Evolutionary conservation across 768 basidiomycete genomes (phyloP).

Genomic region (Russula griseocarnosa): DNA sequence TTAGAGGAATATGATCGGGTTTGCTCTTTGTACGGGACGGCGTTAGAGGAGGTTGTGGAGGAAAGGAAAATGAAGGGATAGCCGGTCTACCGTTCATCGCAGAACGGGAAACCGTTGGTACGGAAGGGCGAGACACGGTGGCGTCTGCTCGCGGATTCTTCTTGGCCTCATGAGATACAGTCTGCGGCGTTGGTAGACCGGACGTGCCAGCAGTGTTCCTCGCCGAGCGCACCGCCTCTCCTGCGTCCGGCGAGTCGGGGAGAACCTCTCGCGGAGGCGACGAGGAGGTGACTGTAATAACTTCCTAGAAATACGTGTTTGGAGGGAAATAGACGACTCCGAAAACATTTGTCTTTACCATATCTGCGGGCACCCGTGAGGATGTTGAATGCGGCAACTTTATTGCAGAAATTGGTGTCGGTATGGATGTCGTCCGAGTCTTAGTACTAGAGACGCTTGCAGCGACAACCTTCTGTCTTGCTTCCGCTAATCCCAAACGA

Average conservation of each 20-base stretch:
- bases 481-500: not conserved
- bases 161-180: conserved; percentile 4
- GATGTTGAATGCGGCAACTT: not conserved
- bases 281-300: not conserved
- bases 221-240: not conserved
- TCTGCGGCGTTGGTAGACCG: conserved; percentile 12
- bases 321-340: not conserved
- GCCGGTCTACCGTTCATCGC: not conserved
- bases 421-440: conserved; percentile 12
- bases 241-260: not conserved
- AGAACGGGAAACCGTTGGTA: not conserved
- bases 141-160: not conserved
- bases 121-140: not conserved
- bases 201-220: not conserved
- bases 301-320: conserved; percentile 1
- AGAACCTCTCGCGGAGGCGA: not conserved
- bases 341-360: not conserved
- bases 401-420: conserved; percentile 4
- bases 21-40: conserved; percentile 13
- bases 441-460: not conserved
- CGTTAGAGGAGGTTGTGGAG: conserved; percentile 6
- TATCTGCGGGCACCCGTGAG: not conserved
- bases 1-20: not conserved
- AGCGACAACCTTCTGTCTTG: not conserved
- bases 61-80: not conserved